Conservation (phyloP, 352 stramenopile genomes). For the Salisapilia sapeloensis region DNA sequence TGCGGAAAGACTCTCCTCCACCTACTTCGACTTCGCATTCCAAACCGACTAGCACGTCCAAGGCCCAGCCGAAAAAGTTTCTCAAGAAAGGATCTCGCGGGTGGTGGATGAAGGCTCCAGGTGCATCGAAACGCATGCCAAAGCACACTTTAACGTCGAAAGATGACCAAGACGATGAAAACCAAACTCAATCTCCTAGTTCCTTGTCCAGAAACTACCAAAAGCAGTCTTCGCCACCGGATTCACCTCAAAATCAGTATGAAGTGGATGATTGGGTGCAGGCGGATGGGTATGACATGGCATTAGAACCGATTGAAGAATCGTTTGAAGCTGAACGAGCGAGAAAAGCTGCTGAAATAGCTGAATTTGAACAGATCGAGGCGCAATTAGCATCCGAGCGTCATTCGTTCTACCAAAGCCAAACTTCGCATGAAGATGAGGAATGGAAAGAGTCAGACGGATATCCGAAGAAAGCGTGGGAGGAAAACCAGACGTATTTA, state of each 20-base stretch:
- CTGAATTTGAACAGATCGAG: conserved; percentile 65
- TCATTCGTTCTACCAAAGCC: not conserved
- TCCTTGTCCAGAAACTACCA: too few species aligned
- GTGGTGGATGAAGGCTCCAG: conserved; percentile 65
- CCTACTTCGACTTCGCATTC: not conserved
- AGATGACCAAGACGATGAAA: conserved; percentile 9
- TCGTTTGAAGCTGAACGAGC: conserved; percentile 37
- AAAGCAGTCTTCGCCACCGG: too few species aligned
- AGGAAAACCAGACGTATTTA: too few species aligned
- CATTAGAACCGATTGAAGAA: too few species aligned
- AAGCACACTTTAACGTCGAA: conserved; percentile 45
- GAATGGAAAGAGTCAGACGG: conserved; percentile 2
- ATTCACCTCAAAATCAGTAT: too few species aligned
- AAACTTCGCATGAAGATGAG: conserved; percentile 2
- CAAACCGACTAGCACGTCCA: not conserved
- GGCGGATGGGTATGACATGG: too few species aligned
- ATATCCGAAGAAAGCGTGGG: too few species aligned
- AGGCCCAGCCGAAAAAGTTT: conserved; percentile 24
- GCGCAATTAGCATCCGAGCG: conserved; percentile 31
- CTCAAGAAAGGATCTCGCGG: conserved; percentile 58
- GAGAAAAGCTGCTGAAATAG: conserved; percentile 52
- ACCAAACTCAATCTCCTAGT: too few species aligned
- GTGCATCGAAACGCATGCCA: conserved; percentile 26
- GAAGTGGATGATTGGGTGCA: too few species aligned
- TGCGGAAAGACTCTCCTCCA: conserved; percentile 14